Evolutionary conservation across 164 flowering plant species (phyloP).

Genomic region (Annona squamosa): DNA sequence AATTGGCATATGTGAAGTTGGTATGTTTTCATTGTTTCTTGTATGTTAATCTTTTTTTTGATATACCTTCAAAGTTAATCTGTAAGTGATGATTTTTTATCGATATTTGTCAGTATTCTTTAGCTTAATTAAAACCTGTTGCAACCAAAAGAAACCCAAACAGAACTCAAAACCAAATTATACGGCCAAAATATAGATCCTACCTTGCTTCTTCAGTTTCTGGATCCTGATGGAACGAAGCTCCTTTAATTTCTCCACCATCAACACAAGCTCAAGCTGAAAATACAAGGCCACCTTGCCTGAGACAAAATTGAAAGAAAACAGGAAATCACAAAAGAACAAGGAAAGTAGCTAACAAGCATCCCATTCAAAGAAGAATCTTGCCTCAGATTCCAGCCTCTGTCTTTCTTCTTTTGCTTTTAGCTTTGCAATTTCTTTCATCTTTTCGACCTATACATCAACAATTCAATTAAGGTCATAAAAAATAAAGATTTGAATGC

Average conservation of each 20-base stretch:
- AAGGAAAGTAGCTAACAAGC: not conserved
- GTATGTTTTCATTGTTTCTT: no score
- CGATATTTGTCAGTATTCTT: no score
- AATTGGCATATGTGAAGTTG: no score
- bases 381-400: conserved; percentile 81
- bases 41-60: no score
- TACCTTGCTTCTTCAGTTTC: conserved; percentile 89
- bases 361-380: conserved; percentile 4
- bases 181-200: not conserved
- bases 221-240: conserved; percentile 80
- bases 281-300: conserved; percentile 9
- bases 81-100: no score
- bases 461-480: conserved; percentile 5
- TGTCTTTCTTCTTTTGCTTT: conserved; percentile 78
- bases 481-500: not conserved
- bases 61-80: no score
- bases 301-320: conserved; percentile 6
- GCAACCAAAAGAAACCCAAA: no score
- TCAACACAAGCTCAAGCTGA: conserved; percentile 85
- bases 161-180: no score
- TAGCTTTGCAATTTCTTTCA: conserved; percentile 79
- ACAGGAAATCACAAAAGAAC: not conserved
- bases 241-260: conserved; percentile 86
- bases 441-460: conserved; percentile 72
- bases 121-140: no score